Evolutionary conservation across 768 basidiomycete genomes (phyloP).

Genomic region (Lactifluus hygrophoroides): DNA sequence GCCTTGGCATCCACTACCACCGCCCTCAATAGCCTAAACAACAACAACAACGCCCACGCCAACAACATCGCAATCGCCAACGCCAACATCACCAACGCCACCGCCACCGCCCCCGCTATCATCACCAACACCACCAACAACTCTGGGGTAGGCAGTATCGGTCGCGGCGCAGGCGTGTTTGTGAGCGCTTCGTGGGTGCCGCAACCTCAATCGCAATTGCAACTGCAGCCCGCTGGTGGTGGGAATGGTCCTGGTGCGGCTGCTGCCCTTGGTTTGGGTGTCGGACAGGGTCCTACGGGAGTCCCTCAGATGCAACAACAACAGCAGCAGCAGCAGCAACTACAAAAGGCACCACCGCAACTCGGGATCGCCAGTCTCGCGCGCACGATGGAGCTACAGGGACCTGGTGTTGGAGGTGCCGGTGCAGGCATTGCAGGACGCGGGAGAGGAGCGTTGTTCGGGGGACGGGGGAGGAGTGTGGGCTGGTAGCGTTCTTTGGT

Average conservation of each 20-base stretch:
- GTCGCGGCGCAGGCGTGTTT: constrained; percentile 6
- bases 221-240: too few species aligned
- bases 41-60: too few species aligned
- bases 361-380: constrained; percentile 8
- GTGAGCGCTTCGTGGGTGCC: constrained; percentile 16
- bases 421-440: constrained; percentile 6
- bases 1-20: constrained; percentile 16
- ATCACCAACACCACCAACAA: constrained; percentile 6
- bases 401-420: constrained; percentile 3
- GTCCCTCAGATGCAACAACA: constrained; percentile 22
- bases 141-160: not conserved
- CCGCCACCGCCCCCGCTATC: too few species aligned
- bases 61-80: too few species aligned
- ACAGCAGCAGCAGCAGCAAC: constrained; percentile 5
- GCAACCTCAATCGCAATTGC: not conserved
- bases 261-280: constrained; percentile 1
- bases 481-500: constrained; percentile 9
- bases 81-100: too few species aligned
- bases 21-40: not conserved
- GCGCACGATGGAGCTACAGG: constrained; percentile 15
- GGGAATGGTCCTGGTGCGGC: constrained; percentile 8
- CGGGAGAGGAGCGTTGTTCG: constrained; percentile 15
- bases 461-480: constrained; percentile 17
- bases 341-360: constrained; percentile 27
- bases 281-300: not conserved